Evolutionary conservation across 2,329 filamentous ascomycete genomes (phyloP), one percentile per base, ranked within the genome.

Genomic region (Endothia cerciana): DNA sequence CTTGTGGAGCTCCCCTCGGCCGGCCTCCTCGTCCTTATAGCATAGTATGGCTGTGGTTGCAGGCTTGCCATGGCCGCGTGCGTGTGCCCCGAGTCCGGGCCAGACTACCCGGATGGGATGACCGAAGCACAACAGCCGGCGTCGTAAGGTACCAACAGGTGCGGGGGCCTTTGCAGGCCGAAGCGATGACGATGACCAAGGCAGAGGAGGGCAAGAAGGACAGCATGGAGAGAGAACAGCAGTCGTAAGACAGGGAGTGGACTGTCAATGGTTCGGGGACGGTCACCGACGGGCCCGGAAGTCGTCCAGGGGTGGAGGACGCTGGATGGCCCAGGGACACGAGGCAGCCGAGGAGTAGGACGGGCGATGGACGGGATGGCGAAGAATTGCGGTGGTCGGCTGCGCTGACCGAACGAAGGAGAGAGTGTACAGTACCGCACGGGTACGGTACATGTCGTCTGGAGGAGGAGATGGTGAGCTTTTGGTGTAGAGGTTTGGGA

Each of bases 11-110:
- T 77, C 38, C 76, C 77, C 69, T 83, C 80, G 63, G 76, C 77
- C 55, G 83, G 80, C 69, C 78, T 76, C 71, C 82, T 78, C 63
- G 84, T 81, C 72, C 81, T 80, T 71, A 87, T 82, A 53, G 84
- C 85, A 64, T 85, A 78, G 72, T 86, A 87, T 19, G 83, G 80
- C 67, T 78, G 77, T 15, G 71, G 69, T 56, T 78, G 76, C 51
- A 56, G 53, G 64, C 81, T 78, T 65, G 75, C 76, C 81, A 83
- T 83, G 71, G 36, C 53, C 8, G 33, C 33, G 33, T 36, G 33
- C 33, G 47, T 51, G 47, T 51, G 25, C 28, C 40, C 64, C 49
- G 56, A 28, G 38, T 40, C 36, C 57, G 65, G 62, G 43, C 57
- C 51, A 60, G 61, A 57, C 36, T 62, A 59, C 30, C 65, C 55